Conservation (phyloP, 2,329 filamentous ascomycete genomes). For the Stachybotrys elegans region DNA sequence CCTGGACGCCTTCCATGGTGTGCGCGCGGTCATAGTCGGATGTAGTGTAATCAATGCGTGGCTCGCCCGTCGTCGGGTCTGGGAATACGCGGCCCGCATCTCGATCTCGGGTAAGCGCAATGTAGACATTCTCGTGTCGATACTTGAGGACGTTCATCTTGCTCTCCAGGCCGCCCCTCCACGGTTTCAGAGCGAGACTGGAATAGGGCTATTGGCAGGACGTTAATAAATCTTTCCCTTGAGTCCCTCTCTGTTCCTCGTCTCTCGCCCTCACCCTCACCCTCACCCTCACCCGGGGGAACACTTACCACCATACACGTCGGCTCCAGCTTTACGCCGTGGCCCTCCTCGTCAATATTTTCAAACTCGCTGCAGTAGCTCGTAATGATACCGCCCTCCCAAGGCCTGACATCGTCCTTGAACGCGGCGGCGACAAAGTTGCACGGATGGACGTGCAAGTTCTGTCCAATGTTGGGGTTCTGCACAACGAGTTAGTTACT, state of each 20-base stretch:
- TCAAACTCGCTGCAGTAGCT: constrained; percentile 72
- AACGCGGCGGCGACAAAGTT: constrained; percentile 56
- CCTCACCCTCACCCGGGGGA: too few relatives aligned
- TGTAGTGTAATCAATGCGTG: constrained; percentile 64
- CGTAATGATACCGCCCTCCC: constrained; percentile 75
- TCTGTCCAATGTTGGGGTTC: constrained; percentile 76
- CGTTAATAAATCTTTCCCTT: too few relatives aligned
- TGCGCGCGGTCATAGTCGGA: constrained; percentile 69
- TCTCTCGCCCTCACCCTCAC: too few relatives aligned
- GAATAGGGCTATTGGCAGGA: constrained; percentile 50
- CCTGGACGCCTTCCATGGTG: constrained; percentile 66
- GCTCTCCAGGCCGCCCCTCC: constrained; percentile 62
- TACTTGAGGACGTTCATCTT: constrained; percentile 68
- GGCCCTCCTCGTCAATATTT: constrained; percentile 72
- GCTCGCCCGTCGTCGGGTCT: constrained; percentile 61
- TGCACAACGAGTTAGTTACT: constrained; percentile 19
- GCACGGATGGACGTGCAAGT: constrained; percentile 78
- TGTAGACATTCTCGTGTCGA: constrained; percentile 65
- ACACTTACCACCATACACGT: constrained; percentile 60
- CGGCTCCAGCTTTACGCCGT: constrained; percentile 78
- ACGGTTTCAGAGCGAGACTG: constrained; percentile 59
- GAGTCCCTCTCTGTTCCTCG: too few relatives aligned
- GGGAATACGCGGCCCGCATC: constrained; percentile 70
- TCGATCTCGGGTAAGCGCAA: constrained; percentile 70
- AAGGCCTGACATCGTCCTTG: constrained; percentile 63